Conservation (phyloP, 768 basidiomycete species). For the Neoboletus subvelutipes region DNA sequence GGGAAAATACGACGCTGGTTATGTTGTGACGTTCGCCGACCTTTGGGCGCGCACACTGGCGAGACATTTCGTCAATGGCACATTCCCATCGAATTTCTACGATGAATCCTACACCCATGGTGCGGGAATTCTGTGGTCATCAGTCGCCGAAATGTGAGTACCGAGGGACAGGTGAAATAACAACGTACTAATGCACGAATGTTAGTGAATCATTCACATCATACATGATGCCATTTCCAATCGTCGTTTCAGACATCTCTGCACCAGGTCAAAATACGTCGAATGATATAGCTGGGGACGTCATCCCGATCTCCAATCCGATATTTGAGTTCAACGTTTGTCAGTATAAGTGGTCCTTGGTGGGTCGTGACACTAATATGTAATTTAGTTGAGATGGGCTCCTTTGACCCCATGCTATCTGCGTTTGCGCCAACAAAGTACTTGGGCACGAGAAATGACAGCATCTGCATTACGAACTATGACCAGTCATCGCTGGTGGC, state of each 20-base stretch:
- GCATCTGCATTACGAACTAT: conserved; percentile 34
- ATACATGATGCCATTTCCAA: conserved; percentile 40
- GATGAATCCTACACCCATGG: conserved; percentile 33
- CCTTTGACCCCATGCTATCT: conserved; percentile 42
- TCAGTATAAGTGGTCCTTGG: conserved; percentile 11
- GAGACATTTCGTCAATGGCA: conserved; percentile 42
- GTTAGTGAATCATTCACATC: conserved; percentile 34
- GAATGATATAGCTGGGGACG: conserved; percentile 18
- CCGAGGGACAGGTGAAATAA: background rate
- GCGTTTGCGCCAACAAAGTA: conserved; percentile 48
- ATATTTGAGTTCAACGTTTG: conserved; percentile 38
- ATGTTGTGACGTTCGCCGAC: conserved; percentile 31
- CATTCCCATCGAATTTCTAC: conserved; percentile 32
- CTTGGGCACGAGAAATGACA: conserved; percentile 40
- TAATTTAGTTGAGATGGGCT: conserved; percentile 39
- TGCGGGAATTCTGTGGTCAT: conserved; percentile 36
- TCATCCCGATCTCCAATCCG: conserved; percentile 33
- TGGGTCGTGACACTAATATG: background rate
- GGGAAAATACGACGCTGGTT: conserved; percentile 34
- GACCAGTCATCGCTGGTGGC: conserved; percentile 38
- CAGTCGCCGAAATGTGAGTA: conserved; percentile 34
- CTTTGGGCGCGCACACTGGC: conserved; percentile 28
- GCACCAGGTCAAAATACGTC: conserved; percentile 28
- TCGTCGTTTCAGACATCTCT: conserved; percentile 32
- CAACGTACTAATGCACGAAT: background rate